Evolutionary conservation across 2,329 filamentous ascomycete species (phyloP).

Genomic region (Fonsecaea erecta): DNA sequence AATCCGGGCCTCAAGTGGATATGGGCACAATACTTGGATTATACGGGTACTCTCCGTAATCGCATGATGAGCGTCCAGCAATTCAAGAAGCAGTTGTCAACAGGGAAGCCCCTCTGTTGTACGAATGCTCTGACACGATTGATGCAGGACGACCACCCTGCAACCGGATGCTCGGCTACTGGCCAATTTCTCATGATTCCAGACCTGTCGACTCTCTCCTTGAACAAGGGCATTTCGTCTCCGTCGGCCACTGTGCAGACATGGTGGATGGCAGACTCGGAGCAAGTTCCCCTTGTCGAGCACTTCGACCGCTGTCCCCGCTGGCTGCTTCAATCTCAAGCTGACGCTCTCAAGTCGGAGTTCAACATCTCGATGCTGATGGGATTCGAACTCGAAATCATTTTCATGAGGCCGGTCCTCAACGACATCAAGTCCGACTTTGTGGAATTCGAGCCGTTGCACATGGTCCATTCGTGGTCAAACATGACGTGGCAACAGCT

Average conservation of each 20-base stretch:
- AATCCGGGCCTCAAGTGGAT: conserved; percentile 66
- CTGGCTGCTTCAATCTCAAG: conserved; percentile 61
- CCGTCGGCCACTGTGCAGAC: conserved; percentile 69
- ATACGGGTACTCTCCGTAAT: conserved; percentile 70
- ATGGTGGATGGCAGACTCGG: conserved; percentile 63
- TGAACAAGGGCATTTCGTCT: conserved; percentile 60
- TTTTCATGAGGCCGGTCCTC: conserved; percentile 63
- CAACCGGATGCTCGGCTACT: conserved; percentile 59
- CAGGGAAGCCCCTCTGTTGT: conserved; percentile 62
- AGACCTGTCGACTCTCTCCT: conserved; percentile 66
- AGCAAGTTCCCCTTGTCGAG: conserved; percentile 37
- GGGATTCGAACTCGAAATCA: conserved; percentile 82
- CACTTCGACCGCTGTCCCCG: conserved; percentile 63
- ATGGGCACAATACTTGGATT: conserved; percentile 77
- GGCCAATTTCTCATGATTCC: conserved; percentile 71
- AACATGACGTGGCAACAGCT: conserved; percentile 66
- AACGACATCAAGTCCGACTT: conserved; percentile 38
- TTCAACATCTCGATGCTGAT: conserved; percentile 64
- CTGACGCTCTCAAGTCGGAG: conserved; percentile 57
- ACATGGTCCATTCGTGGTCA: conserved; percentile 72
- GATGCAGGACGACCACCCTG: conserved; percentile 68
- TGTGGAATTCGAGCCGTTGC: conserved; percentile 53
- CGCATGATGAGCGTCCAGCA: conserved; percentile 69
- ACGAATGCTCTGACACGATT: conserved; percentile 68
- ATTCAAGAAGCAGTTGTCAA: conserved; percentile 55